Conservation (phyloP, 2,329 filamentous ascomycete species). For the Penicillium sp. region DNA sequence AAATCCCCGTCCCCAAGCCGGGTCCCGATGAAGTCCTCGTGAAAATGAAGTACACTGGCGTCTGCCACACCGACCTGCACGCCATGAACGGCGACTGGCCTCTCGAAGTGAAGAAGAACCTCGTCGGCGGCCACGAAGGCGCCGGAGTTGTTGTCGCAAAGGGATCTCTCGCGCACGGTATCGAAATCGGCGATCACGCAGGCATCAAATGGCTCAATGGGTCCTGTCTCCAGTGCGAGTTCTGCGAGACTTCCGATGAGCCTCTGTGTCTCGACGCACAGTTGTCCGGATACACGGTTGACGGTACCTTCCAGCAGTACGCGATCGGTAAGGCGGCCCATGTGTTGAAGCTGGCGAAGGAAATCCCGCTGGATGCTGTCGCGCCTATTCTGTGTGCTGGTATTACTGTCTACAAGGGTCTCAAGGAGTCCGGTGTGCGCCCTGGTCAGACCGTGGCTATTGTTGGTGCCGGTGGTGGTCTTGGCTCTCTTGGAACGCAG, state of each 20-base stretch:
- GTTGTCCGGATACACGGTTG: conserved; percentile 88
- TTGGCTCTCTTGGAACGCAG: conserved; percentile 77
- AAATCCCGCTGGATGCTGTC: conserved; percentile 71
- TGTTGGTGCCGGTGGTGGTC: conserved; percentile 80
- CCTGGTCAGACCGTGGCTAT: conserved; percentile 79
- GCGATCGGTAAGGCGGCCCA: conserved; percentile 82
- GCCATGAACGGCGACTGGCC: conserved; percentile 91
- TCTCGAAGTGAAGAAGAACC: conserved; percentile 73
- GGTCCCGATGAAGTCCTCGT: conserved; percentile 87
- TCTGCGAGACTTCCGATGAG: conserved; percentile 79
- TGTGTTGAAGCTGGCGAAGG: conserved; percentile 77
- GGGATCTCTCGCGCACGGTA: conserved; percentile 72
- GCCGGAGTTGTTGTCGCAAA: conserved; percentile 80
- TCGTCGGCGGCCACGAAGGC: conserved; percentile 78
- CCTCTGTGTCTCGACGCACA: conserved; percentile 73
- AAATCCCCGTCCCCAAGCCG: conserved; percentile 75
- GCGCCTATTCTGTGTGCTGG: conserved; percentile 81
- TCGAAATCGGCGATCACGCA: conserved; percentile 79
- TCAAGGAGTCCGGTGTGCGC: conserved; percentile 75
- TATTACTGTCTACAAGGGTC: conserved; percentile 86
- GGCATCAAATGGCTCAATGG: conserved; percentile 94
- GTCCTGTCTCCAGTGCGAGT: conserved; percentile 77
- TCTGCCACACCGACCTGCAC: conserved; percentile 84
- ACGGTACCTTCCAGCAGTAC: conserved; percentile 93
- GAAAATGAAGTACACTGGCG: conserved; percentile 86